Evolutionary conservation across 768 basidiomycete genomes (phyloP).

Genomic region (Lentinula guzmanii): DNA sequence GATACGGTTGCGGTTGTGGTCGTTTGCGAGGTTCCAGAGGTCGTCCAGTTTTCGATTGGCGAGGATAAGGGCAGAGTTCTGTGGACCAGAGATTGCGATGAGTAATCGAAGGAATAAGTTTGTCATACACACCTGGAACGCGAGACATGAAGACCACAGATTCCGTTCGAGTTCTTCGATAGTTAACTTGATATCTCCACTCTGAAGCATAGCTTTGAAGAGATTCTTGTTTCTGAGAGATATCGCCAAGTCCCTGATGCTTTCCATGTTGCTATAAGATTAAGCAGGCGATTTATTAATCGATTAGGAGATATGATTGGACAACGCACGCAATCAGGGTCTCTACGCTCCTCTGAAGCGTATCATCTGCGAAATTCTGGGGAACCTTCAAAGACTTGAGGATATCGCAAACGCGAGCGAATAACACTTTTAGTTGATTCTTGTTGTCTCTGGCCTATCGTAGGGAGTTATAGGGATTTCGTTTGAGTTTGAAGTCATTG

Average conservation of each 20-base stretch:
- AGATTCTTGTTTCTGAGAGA: not conserved
- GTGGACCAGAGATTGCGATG: not conserved
- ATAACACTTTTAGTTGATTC: not conserved
- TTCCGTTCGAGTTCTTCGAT: slow-evolving; percentile 2
- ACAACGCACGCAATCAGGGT: not conserved
- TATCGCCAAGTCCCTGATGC: slow-evolving; percentile 1
- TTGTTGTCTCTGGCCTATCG: not conserved
- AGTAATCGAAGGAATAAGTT: too few species aligned
- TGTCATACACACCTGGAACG: not conserved
- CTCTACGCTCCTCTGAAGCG: not conserved
- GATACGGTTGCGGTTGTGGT: not conserved
- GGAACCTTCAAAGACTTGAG: not conserved
- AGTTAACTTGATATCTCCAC: not conserved
- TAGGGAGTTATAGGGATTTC: not conserved
- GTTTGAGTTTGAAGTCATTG: not conserved
- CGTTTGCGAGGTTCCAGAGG: not conserved
- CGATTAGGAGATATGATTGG: not conserved
- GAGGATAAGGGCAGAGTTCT: not conserved
- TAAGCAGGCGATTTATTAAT: not conserved
- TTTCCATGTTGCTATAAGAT: not conserved
- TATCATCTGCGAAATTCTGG: not conserved
- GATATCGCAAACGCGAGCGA: not conserved
- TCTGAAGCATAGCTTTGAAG: not conserved
- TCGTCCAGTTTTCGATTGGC: not conserved
- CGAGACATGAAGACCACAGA: not conserved